These are phyloP conservation scores for Sherardia arvensis DNA, from an alignment of 257 asterid genomes.

Conservation along the genomic window DNA sequence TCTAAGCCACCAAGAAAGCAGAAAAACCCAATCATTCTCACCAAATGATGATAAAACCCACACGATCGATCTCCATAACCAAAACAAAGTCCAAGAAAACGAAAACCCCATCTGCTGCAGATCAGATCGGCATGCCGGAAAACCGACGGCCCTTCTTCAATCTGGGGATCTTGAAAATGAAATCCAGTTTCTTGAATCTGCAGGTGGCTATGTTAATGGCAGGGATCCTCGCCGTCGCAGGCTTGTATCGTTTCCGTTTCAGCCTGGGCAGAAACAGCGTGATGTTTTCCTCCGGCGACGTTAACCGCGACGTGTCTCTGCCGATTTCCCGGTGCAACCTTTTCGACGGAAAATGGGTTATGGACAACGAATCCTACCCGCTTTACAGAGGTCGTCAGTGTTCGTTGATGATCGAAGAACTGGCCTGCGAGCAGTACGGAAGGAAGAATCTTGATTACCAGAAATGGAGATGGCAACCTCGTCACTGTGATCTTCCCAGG, in stretches of 20 bases:
- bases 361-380: not conserved
- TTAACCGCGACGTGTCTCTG: not conserved
- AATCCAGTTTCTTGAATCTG: constrained; percentile 5
- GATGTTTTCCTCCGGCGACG: not conserved
- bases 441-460: not conserved
- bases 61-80: not conserved
- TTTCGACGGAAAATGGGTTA: constrained; percentile 3
- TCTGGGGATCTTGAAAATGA: not conserved
- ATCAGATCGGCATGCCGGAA: constrained; percentile 3
- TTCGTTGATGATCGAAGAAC: not conserved
- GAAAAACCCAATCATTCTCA: not conserved
- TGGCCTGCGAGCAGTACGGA: constrained; percentile 1
- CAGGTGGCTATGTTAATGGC: not conserved
- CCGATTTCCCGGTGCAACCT: not conserved
- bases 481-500: not conserved
- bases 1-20: not conserved
- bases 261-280: not conserved
- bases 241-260: constrained; percentile 6
- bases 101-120: not conserved
- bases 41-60: constrained; percentile 1
- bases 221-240: constrained; percentile 8
- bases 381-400: constrained; percentile 7
- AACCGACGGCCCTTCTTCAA: not conserved
- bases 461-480: constrained; percentile 10
- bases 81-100: not conserved